Conservation (phyloP, 179 eudicot species). For the Nepenthes alata region DNA sequence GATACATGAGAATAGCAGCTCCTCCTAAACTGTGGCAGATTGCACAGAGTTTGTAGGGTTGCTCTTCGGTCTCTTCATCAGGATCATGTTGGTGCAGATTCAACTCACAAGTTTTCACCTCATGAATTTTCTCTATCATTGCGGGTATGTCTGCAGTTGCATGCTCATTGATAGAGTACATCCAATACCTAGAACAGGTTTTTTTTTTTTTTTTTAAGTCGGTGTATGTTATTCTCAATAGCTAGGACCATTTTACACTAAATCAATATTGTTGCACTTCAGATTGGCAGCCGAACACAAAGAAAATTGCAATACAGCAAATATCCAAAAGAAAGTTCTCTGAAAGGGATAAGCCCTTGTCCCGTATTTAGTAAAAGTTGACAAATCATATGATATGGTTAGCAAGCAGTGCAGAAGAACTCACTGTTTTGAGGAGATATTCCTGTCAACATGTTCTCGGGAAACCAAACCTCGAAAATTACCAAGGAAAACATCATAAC, state of each 20-base stretch:
- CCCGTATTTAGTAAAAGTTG: too few species aligned
- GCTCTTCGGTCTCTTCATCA: constrained; percentile 33
- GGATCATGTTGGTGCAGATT: constrained; percentile 27
- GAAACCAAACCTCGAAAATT: constrained; percentile 91
- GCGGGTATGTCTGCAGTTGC: constrained; percentile 88
- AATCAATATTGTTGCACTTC: too few species aligned
- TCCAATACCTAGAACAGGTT: constrained; percentile 63
- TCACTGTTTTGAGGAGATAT: constrained; percentile 75
- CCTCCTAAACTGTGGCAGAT: constrained; percentile 92
- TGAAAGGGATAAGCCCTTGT: too few species aligned
- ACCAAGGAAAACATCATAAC: constrained; percentile 92
- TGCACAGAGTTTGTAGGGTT: constrained; percentile 75
- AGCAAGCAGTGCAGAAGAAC: constrained; percentile 13
- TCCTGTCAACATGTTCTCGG: constrained; percentile 75
- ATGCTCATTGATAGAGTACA: constrained; percentile 87
- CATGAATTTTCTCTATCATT: constrained; percentile 77
- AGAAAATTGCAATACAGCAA: too few species aligned
- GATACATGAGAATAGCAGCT: constrained; percentile 74
- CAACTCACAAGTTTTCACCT: constrained; percentile 62
- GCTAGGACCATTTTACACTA: too few species aligned
- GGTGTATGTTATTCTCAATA: too few species aligned
- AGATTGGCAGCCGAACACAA: too few species aligned
- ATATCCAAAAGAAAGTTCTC: too few species aligned
- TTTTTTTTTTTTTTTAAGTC: background rate
- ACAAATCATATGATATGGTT: background rate